These are phyloP conservation scores for Aspergillus affinis DNA, from an alignment of 495 filamentous ascomycete genomes.

Conservation along the genomic window DNA sequence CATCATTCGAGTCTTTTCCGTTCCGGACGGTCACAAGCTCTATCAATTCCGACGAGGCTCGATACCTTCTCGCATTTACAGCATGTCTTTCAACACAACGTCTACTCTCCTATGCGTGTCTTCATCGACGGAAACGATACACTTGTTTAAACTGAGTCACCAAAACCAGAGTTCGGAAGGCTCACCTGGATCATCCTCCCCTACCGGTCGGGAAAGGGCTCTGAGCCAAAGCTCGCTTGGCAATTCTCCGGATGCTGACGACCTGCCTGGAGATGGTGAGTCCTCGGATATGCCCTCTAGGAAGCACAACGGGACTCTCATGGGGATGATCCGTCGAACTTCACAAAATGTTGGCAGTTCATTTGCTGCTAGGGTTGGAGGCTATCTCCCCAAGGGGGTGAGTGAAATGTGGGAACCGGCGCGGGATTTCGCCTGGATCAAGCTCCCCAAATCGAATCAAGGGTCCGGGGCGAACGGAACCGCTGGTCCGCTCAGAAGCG, in stretches of 20 bases:
- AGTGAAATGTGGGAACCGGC: constrained; percentile 97
- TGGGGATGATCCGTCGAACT: constrained; percentile 90
- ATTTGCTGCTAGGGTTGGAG: constrained; percentile 83
- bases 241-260: constrained; percentile 40
- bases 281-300: constrained; percentile 37
- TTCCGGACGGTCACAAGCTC: constrained; percentile 85
- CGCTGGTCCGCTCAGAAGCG: constrained; percentile 64
- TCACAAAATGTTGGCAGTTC: constrained; percentile 92
- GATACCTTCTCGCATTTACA: constrained; percentile 90
- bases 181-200: constrained; percentile 24
- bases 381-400: constrained; percentile 86
- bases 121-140: constrained; percentile 94
- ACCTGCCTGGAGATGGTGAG: constrained; percentile 26
- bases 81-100: constrained; percentile 98
- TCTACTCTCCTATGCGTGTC: constrained; percentile 93
- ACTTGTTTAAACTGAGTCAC: constrained; percentile 79
- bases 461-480: constrained; percentile 37
- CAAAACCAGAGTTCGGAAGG: constrained; percentile 34
- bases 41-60: constrained; percentile 94
- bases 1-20: constrained; percentile 90
- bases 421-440: constrained; percentile 94
- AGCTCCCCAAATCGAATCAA: constrained; percentile 67
- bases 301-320: constrained; percentile 66
- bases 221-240: constrained; percentile 39
- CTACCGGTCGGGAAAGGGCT: constrained; percentile 37